A percentile compares a stretch with the other conserved stretches of the same genome.
Evolutionary conservation across 139 green algal species (phyloP).

Genomic region (Chlamydomonas sp.): DNA sequence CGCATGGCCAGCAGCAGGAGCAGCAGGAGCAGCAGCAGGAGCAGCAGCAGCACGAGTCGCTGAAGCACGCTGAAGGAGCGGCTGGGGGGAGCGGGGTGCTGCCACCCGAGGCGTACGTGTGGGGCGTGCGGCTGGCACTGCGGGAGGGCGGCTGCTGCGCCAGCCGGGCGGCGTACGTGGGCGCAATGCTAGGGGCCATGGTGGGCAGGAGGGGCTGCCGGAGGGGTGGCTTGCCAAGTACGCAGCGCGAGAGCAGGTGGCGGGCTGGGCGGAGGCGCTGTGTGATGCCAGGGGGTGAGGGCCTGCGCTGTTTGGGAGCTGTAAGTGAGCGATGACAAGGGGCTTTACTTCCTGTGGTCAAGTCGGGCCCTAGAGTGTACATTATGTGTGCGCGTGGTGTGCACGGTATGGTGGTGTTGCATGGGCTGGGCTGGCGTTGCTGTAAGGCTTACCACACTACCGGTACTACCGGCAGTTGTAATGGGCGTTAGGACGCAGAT

Average conservation of each 20-base stretch:
- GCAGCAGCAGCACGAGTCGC: not conserved
- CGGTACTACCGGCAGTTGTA: no score
- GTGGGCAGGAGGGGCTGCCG: slow-evolving; percentile 22
- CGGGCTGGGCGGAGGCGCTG: slow-evolving; percentile 12
- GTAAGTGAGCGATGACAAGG: no score
- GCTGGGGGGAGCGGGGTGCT: not conserved
- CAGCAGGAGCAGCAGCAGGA: not conserved
- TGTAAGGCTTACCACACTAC: no score
- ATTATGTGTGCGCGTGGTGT: no score
- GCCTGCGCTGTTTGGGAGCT: not conserved
- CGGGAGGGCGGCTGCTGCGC: slow-evolving; percentile 66
- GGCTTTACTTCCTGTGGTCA: no score
- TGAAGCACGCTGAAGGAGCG: no score
- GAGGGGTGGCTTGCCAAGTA: slow-evolving; percentile 24
- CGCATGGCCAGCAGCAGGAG: not conserved
- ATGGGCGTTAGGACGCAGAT: no score
- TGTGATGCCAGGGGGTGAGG: not conserved
- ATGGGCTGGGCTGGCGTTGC: no score
- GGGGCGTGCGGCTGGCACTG: slow-evolving; percentile 48
- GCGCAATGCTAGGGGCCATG: slow-evolving; percentile 53
- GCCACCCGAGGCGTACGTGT: slow-evolving; percentile 13
- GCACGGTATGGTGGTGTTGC: no score
- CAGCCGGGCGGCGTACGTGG: slow-evolving; percentile 56
- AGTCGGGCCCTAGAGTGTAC: no score
- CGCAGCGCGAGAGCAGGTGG: not conserved